Conservation (phyloP, 192 early-diverging fungal genomes). For the Coemansia pectinata region DNA sequence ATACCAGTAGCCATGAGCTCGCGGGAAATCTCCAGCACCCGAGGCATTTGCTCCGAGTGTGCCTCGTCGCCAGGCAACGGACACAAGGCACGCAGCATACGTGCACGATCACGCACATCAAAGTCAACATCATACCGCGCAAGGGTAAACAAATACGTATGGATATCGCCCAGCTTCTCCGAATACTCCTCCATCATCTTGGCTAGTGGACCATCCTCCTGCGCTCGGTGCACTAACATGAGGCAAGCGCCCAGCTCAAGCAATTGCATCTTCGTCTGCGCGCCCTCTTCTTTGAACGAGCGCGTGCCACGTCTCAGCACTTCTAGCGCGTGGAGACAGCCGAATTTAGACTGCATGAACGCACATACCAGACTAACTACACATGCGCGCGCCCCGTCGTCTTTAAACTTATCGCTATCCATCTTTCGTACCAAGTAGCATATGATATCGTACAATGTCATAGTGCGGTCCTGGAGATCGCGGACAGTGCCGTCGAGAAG, state of each 20-base stretch:
- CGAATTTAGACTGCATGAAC: constrained; percentile 63
- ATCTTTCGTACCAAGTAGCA: constrained; percentile 32
- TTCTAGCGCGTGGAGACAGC: constrained; percentile 70
- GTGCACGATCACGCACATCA: constrained; percentile 87
- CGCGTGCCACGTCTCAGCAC: constrained; percentile 77
- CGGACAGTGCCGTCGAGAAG: constrained; percentile 46
- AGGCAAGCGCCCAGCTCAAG: constrained; percentile 69
- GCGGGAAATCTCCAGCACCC: constrained; percentile 1
- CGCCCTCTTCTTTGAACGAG: constrained; percentile 55
- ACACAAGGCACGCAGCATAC: constrained; percentile 58
- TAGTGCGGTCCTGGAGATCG: constrained; percentile 31
- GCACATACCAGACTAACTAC: constrained; percentile 88
- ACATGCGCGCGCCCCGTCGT: constrained; percentile 70
- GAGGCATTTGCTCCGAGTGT: constrained; percentile 20
- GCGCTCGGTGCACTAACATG: background rate
- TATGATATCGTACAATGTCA: constrained; percentile 52
- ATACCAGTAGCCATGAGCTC: constrained; percentile 20
- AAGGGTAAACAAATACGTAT: constrained; percentile 80
- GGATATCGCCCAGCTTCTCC: constrained; percentile 42
- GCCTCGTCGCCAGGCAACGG: constrained; percentile 36
- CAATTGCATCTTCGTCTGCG: constrained; percentile 77
- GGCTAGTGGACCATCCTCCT: constrained; percentile 2
- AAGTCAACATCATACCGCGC: constrained; percentile 88
- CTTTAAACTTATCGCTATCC: constrained; percentile 4
- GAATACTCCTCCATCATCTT: constrained; percentile 8